phyloP scores from a whole-genome alignment of 306 rosid genomes.

The Sicyos baderoa region DNA sequence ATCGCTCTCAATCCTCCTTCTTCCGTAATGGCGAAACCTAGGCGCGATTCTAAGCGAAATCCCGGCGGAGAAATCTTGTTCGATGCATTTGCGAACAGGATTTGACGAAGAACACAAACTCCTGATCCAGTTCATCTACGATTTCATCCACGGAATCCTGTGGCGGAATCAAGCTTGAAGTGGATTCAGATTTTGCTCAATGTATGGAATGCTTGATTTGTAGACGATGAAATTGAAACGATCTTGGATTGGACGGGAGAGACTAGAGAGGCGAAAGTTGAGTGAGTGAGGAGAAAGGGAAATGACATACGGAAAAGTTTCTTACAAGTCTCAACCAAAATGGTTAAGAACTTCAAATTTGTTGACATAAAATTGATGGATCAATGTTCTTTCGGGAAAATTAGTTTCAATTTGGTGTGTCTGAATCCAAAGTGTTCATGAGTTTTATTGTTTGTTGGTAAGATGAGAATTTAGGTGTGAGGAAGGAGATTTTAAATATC shows the following conservation, averaged over 20 bases:
- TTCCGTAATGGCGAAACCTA: constrained; percentile 28
- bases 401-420: too few species aligned
- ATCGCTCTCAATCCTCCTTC: constrained; percentile 10
- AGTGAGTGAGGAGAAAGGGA: too few species aligned
- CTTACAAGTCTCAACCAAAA: too few species aligned
- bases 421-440: too few species aligned
- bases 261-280: neutral
- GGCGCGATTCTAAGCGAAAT: constrained; percentile 4
- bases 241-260: neutral
- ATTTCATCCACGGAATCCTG: constrained; percentile 6
- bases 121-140: constrained; percentile 37
- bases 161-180: neutral
- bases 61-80: constrained; percentile 13
- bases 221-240: neutral
- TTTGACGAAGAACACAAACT: constrained; percentile 15
- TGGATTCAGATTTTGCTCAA: neutral
- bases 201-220: too few species aligned
- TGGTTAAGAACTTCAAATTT: too few species aligned
- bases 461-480: too few species aligned
- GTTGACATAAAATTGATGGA: too few species aligned
- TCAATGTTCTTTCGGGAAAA: too few species aligned
- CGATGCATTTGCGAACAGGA: constrained; percentile 8
- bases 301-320: too few species aligned
- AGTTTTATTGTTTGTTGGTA: too few species aligned
- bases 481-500: too few species aligned